Conservation (phyloP, 2,329 filamentous ascomycete species). For the Bertia moriformis region DNA sequence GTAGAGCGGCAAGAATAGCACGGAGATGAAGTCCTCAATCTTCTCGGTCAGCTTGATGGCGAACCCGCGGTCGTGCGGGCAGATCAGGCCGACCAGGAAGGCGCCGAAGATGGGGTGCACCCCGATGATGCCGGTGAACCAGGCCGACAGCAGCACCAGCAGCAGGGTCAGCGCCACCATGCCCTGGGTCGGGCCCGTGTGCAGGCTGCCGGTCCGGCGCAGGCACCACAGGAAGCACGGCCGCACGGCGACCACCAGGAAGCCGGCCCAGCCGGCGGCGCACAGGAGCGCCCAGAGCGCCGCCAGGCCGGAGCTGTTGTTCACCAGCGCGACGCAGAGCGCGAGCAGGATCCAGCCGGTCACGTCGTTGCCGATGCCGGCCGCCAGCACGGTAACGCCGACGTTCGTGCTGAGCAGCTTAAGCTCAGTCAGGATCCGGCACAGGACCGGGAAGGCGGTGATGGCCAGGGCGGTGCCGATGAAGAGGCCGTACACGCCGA, state of each 20-base stretch:
- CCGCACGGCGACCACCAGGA: conserved; percentile 59
- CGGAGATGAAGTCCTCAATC: conserved; percentile 77
- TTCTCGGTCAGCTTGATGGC: conserved; percentile 86
- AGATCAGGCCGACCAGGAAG: conserved; percentile 78
- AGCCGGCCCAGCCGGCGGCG: conserved; percentile 59
- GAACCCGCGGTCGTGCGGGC: conserved; percentile 78
- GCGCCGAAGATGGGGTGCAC: conserved; percentile 90
- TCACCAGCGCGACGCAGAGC: conserved; percentile 83
- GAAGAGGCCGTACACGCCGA: conserved; percentile 37
- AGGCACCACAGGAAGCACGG: conserved; percentile 65
- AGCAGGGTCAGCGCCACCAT: conserved; percentile 74
- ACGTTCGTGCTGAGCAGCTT: conserved; percentile 73
- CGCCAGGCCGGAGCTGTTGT: conserved; percentile 67
- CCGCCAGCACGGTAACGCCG: conserved; percentile 76
- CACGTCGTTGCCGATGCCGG: conserved; percentile 86
- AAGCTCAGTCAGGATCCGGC: conserved; percentile 80
- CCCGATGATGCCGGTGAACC: conserved; percentile 78
- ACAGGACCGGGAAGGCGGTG: conserved; percentile 80
- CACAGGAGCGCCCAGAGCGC: conserved; percentile 75
- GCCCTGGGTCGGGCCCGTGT: conserved; percentile 76
- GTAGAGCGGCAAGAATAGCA: conserved; percentile 77
- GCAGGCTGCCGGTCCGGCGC: conserved; percentile 58
- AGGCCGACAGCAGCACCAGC: conserved; percentile 63
- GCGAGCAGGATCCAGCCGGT: conserved; percentile 84
- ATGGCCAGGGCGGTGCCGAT: conserved; percentile 89